Conservation (phyloP, 2,329 filamentous ascomycete species). For the Pyricularia sp. region DNA sequence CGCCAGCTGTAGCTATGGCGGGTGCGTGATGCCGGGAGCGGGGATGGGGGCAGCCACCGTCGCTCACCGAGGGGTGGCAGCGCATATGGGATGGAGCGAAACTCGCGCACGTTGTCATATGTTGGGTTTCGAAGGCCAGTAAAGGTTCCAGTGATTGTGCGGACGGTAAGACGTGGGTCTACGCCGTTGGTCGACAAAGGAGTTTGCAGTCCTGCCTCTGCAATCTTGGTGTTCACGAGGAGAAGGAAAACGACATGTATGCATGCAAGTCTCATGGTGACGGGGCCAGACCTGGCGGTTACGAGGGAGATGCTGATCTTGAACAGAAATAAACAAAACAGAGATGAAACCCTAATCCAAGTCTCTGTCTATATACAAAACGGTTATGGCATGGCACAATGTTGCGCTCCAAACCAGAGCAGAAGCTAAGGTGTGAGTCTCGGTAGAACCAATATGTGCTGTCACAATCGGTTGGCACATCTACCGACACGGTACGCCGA, state of each 20-base stretch:
- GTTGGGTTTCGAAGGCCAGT: constrained; percentile 19
- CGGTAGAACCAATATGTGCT: background rate
- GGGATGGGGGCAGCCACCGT: constrained; percentile 8
- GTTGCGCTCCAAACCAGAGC: background rate
- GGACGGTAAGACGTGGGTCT: constrained; percentile 13
- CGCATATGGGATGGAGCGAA: constrained; percentile 23
- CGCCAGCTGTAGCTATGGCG: constrained; percentile 9
- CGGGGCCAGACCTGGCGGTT: background rate
- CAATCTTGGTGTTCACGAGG: background rate
- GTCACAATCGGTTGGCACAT: background rate
- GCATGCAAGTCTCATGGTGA: background rate
- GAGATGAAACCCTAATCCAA: background rate
- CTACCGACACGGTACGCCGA: background rate
- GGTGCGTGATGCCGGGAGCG: background rate
- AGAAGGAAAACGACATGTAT: background rate
- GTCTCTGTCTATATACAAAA: background rate
- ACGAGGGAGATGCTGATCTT: background rate
- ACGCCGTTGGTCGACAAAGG: background rate
- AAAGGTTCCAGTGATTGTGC: constrained; percentile 18
- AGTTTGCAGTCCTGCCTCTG: background rate
- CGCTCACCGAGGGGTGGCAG: constrained; percentile 12
- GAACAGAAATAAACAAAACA: background rate
- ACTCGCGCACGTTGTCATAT: constrained; percentile 21
- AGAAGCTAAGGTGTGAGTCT: background rate
- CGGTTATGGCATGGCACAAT: background rate